Conservation (phyloP, 75 land plant genomes). For the Cupressus sempervirens region DNA sequence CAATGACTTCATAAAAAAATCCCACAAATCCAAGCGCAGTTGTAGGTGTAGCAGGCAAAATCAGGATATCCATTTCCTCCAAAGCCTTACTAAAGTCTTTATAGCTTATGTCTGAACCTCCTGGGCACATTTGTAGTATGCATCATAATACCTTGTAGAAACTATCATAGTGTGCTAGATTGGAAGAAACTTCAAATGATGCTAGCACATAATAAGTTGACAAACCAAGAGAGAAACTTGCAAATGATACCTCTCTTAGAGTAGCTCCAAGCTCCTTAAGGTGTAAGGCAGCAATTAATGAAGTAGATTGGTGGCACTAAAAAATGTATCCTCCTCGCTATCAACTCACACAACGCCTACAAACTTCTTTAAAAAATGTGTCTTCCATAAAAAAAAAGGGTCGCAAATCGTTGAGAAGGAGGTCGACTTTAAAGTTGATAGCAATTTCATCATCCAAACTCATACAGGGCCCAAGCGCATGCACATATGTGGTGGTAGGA, state of each 20-base stretch:
- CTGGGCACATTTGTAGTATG: constrained; percentile 94
- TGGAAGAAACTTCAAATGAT: constrained; percentile 91
- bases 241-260: constrained; percentile 74
- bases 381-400: too few relatives aligned
- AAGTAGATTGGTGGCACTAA: too few relatives aligned
- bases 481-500: too few relatives aligned
- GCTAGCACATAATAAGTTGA: constrained; percentile 94
- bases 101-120: constrained; percentile 44
- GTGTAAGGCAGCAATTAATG: constrained; percentile 70
- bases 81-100: constrained; percentile 72
- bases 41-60: constrained; percentile 93
- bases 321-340: too few relatives aligned
- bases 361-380: too few relatives aligned
- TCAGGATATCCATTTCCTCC: constrained; percentile 59
- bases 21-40: too few relatives aligned
- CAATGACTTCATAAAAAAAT: too few relatives aligned
- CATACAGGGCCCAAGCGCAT: too few relatives aligned
- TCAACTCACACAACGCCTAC: too few relatives aligned
- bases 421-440: too few relatives aligned
- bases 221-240: constrained; percentile 79
- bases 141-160: constrained; percentile 97
- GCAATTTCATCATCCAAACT: too few relatives aligned
- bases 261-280: constrained; percentile 73
- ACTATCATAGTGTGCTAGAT: constrained; percentile 97
- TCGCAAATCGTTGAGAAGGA: too few relatives aligned